Percentiles rank a stretch among this genome's conserved stretches.
Evolutionary conservation across 1,139 yeast genomes (phyloP).

Genomic region (Blastobotrys raffinosifermentans): DNA sequence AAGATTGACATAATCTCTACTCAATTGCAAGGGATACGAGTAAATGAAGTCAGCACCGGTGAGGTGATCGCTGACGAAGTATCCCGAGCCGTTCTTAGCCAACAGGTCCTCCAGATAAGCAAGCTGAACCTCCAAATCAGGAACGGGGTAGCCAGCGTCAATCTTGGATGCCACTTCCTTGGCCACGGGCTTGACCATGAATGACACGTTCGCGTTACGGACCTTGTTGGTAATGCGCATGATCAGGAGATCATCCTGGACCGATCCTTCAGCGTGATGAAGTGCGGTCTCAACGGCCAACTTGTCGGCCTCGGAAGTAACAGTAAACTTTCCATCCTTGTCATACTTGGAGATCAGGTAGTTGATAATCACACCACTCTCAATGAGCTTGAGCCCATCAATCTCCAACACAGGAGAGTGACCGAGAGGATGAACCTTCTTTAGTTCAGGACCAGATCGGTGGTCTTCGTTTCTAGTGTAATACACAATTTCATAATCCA

Average conservation of each 20-base stretch:
- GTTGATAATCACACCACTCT: constrained; percentile 41
- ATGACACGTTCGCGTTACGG: constrained; percentile 23
- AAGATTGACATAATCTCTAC: not conserved
- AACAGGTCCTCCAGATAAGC: constrained; percentile 38
- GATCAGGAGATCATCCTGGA: constrained; percentile 43
- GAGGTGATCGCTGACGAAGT: constrained; percentile 44
- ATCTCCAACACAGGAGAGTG: constrained; percentile 48
- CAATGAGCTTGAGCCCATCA: constrained; percentile 37
- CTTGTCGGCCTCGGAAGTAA: constrained; percentile 26
- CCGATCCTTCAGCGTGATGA: constrained; percentile 50
- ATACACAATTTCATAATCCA: constrained; percentile 43
- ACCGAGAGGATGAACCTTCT: constrained; percentile 51
- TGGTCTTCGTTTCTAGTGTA: constrained; percentile 41
- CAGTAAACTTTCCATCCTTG: constrained; percentile 35
- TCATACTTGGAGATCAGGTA: constrained; percentile 57
- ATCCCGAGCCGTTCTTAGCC: constrained; percentile 41
- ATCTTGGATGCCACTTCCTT: constrained; percentile 39
- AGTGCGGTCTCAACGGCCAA: constrained; percentile 43
- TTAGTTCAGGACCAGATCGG: constrained; percentile 38
- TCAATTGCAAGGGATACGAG: constrained; percentile 36
- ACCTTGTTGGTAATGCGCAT: constrained; percentile 19
- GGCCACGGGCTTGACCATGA: constrained; percentile 38
- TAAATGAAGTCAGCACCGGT: constrained; percentile 52
- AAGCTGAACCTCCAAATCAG: constrained; percentile 18
- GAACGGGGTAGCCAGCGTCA: constrained; percentile 29